A percentile compares a stretch with the other conserved stretches of the same genome.
These are phyloP conservation scores for Pleodorina starrii DNA, from an alignment of 139 green algal species.

Conservation along the genomic window DNA sequence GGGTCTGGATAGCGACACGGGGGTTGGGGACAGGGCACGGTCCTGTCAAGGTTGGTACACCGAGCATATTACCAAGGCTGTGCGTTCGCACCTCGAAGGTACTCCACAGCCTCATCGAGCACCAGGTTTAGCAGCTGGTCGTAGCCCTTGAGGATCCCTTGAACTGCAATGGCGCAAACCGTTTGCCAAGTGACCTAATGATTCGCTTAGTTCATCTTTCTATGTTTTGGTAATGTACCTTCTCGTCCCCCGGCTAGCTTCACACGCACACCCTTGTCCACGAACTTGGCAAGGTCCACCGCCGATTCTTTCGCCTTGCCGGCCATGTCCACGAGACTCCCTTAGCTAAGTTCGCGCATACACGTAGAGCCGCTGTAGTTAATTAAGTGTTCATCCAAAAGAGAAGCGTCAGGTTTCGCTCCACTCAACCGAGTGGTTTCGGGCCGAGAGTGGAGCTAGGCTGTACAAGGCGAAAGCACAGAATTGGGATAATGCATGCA, in stretches of 20 bases:
- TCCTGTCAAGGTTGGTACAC: no score
- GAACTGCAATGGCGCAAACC: constrained; percentile 57
- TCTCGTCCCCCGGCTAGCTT: constrained; percentile 95
- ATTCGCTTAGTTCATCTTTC: background rate
- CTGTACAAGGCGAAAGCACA: no score
- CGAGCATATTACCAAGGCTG: no score
- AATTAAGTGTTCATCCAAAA: no score
- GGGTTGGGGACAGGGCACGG: no score
- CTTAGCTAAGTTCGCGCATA: no score
- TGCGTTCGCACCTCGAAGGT: constrained; percentile 83
- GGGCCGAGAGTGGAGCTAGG: background rate
- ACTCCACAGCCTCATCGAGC: constrained; percentile 94
- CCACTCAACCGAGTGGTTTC: no score
- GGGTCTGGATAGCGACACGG: constrained; percentile 72
- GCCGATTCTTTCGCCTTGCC: constrained; percentile 91
- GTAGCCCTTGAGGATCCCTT: constrained; percentile 95
- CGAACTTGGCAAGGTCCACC: constrained; percentile 94
- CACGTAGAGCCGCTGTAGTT: no score
- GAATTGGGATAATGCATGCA: no score
- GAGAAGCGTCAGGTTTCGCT: no score
- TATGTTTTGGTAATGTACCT: constrained; percentile 66
- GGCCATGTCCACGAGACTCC: constrained; percentile 67
- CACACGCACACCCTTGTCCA: constrained; percentile 96
- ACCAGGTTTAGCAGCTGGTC: constrained; percentile 99
- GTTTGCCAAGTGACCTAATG: background rate